A percentile compares a stretch with the other conserved stretches of the same genome.
Evolutionary conservation across 371 early-diverging fungal genomes (phyloP).

Genomic region (Capniomyces stellatus): DNA sequence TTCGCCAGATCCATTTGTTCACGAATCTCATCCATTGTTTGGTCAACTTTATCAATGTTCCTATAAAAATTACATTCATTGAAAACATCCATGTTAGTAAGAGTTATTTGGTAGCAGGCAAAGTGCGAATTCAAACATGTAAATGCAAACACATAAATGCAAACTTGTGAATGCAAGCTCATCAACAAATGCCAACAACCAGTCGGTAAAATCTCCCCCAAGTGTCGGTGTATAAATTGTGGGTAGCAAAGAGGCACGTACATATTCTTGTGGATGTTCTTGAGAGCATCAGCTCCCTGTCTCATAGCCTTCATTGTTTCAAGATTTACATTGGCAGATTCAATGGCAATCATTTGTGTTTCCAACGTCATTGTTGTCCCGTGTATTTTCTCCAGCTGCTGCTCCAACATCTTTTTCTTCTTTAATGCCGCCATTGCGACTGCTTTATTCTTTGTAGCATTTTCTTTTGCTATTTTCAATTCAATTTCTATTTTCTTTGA

Average conservation of each 20-base stretch:
- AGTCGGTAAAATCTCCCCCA: no score
- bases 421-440: slow-evolving; percentile 87
- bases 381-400: slow-evolving; percentile 70
- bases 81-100: slow-evolving; percentile 1
- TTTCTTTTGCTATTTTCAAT: slow-evolving; percentile 65
- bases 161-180: no score
- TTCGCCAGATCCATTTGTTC: slow-evolving; percentile 94
- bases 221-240: no score
- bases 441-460: slow-evolving; percentile 77
- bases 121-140: slow-evolving; percentile 17
- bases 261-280: slow-evolving; percentile 81
- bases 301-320: slow-evolving; percentile 93
- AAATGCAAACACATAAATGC: no score
- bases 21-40: slow-evolving; percentile 90
- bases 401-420: slow-evolving; percentile 74
- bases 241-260: not conserved
- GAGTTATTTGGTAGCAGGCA: not conserved
- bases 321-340: slow-evolving; percentile 87
- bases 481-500: slow-evolving; percentile 78
- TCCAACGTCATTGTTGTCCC: slow-evolving; percentile 86
- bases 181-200: no score
- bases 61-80: not conserved
- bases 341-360: slow-evolving; percentile 88
- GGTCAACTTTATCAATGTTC: slow-evolving; percentile 83
- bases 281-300: slow-evolving; percentile 86